A percentile compares a stretch with the other conserved stretches of the same genome.
Evolutionary conservation across 1,139 yeast species (phyloP).

Genomic region (Nadsonia starkeyi-henricii): DNA sequence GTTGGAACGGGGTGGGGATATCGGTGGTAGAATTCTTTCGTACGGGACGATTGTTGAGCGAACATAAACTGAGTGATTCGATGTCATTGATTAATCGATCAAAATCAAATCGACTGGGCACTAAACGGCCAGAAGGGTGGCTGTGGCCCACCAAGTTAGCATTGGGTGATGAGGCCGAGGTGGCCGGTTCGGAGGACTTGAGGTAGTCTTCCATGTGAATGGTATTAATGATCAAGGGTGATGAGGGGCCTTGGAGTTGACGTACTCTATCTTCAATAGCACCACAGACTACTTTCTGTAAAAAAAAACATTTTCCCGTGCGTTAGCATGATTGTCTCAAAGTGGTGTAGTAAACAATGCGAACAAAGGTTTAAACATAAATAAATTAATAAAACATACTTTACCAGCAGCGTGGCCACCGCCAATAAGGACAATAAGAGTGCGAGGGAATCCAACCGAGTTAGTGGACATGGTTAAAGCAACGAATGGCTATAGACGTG

Average conservation of each 20-base stretch:
- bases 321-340: too few species aligned
- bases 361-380: too few species aligned
- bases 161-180: neutral
- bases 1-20: neutral
- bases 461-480: too few species aligned
- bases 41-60: conserved; percentile 1
- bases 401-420: conserved; percentile 73
- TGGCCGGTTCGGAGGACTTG: neutral
- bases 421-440: conserved; percentile 39
- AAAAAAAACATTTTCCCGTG: neutral
- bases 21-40: neutral
- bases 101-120: conserved; percentile 24
- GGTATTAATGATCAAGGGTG: conserved; percentile 9
- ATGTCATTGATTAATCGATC: conserved; percentile 19
- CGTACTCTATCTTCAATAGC: conserved; percentile 13
- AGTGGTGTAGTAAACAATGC: too few species aligned
- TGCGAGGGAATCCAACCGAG: neutral
- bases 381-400: conserved; percentile 24
- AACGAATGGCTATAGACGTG: too few species aligned
- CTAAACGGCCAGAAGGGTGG: conserved; percentile 5
- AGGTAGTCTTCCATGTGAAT: conserved; percentile 22
- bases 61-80: conserved; percentile 3
- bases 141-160: neutral
- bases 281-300: conserved; percentile 17
- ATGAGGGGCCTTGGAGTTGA: conserved; percentile 7